These are phyloP conservation scores for Candida chilensis DNA, from an alignment of 805 yeast genomes.

Conservation along the genomic window DNA sequence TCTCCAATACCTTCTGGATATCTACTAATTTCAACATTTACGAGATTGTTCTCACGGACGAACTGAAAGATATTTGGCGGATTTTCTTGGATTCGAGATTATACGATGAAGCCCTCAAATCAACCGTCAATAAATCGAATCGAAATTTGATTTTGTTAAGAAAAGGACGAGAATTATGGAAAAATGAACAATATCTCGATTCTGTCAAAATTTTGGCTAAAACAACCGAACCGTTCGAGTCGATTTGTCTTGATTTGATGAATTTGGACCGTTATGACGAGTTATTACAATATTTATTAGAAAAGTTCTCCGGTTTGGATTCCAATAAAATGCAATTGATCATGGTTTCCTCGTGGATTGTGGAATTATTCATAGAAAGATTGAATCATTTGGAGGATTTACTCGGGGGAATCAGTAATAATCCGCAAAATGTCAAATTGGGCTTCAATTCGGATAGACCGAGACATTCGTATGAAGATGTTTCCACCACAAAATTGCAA, in stretches of 20 bases:
- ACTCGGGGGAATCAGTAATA: too few relatives aligned
- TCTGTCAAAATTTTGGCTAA: conserved; percentile 54
- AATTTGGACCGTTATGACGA: conserved; percentile 30
- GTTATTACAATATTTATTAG: conserved; percentile 32
- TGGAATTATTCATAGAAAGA: conserved; percentile 44
- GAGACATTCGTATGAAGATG: conserved; percentile 15
- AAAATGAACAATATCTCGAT: conserved; percentile 12
- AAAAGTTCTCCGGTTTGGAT: conserved; percentile 24
- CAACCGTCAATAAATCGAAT: conserved; percentile 20
- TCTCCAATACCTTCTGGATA: conserved; percentile 64
- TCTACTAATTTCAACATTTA: conserved; percentile 50
- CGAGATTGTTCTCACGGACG: conserved; percentile 66
- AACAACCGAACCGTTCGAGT: conserved; percentile 61
- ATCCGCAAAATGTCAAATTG: too few relatives aligned
- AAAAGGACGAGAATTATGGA: conserved; percentile 43
- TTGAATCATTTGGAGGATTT: conserved; percentile 31
- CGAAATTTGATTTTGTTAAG: conserved; percentile 39
- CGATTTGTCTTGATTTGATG: conserved; percentile 49
- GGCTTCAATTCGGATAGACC: too few relatives aligned
- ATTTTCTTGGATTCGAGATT: conserved; percentile 37
- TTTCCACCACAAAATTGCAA: conserved; percentile 16
- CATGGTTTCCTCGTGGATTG: conserved; percentile 57
- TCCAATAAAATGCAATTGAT: conserved; percentile 31
- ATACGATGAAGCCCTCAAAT: conserved; percentile 57
- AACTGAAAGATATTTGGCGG: conserved; percentile 70